Conservation (phyloP, 371 early-diverging fungal species). For the Mortierella sp. region DNA sequence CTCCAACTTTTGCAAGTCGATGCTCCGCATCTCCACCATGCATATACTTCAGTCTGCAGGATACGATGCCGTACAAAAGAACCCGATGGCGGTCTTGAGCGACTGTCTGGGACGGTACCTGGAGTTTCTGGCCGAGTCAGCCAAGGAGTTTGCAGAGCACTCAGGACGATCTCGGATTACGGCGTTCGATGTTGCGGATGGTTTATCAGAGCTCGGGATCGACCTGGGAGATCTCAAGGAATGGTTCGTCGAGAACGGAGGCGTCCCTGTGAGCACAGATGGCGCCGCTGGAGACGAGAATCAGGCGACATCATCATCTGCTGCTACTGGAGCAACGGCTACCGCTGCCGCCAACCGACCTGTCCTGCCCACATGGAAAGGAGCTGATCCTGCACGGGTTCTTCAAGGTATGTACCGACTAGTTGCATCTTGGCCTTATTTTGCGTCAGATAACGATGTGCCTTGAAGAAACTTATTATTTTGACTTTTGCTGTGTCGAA, state of each 20-base stretch:
- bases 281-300: neutral
- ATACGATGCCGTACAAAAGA: slow-evolving; percentile 55
- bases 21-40: slow-evolving; percentile 53
- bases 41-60: slow-evolving; percentile 55
- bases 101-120: slow-evolving; percentile 55
- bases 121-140: slow-evolving; percentile 48
- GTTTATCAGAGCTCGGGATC: slow-evolving; percentile 47
- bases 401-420: slow-evolving; percentile 29
- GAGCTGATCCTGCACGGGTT: slow-evolving; percentile 49
- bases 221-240: slow-evolving; percentile 39
- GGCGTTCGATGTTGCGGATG: slow-evolving; percentile 50
- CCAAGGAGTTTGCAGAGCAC: slow-evolving; percentile 53
- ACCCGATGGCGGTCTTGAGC: slow-evolving; percentile 40
- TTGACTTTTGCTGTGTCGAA: neutral
- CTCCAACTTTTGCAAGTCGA: slow-evolving; percentile 53
- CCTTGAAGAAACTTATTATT: neutral
- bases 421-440: neutral
- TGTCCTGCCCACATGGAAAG: slow-evolving; percentile 51
- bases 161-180: slow-evolving; percentile 52
- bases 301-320: neutral
- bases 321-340: slow-evolving; percentile 3
- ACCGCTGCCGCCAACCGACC: slow-evolving; percentile 28
- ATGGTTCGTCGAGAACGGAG: slow-evolving; percentile 50
- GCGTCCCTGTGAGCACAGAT: slow-evolving; percentile 9
- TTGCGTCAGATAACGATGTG: neutral